Evolutionary conservation across 1,284 basidiomycete genomes (phyloP), one percentile per base, ranked within the genome.

Genomic region (Cutaneotrichosporon mucoides): DNA sequence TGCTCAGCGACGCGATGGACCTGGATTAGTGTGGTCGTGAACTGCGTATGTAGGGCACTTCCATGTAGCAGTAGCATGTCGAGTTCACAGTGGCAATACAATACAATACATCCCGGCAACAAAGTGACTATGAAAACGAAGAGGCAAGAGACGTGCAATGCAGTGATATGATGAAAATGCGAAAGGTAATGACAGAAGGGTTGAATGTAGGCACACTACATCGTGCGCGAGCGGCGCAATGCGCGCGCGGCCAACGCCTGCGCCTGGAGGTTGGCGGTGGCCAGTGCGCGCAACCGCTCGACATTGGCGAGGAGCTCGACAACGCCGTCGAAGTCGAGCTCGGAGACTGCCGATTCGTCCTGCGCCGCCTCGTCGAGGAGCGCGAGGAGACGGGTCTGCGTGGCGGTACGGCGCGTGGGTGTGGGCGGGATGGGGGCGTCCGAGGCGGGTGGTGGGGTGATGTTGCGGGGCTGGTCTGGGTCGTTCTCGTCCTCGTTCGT

Each of bases 271-370:
- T 42, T 48, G 11, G 53, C 53, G 7, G 54, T 61, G 3, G 68
- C 72, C 13, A 65, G 66, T 7, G 54, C 66, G 15, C 65, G 57
- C 15, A 76, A 38, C 49, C 47, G 55, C 34, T 76, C 67, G 4
- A 71, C 42, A 37, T 66, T 61, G 40, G 52, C 53, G 56, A 72
- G 42, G 11, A 76, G 37, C 2, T 44, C 54, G 50, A 66, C 60
- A 2, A 70, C 60, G 33, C 66, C 71, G 8, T 70, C 66, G 51
- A 69, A 64, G 57, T 73, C 71, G 47, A 76, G 49, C 24, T 48
- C 51, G 7, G 65, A 66, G 46, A 76, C 62, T 2, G 60, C 65
- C 8, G 55, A 42, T 35, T 59, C 65, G 12, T 63, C 48, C 33
- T 41, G 41, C 1, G 60, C 57, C 6, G 72, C 71, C 47, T 69